Conservation (phyloP, 2,329 filamentous ascomycete species). For the Penicillium corylophilum region DNA sequence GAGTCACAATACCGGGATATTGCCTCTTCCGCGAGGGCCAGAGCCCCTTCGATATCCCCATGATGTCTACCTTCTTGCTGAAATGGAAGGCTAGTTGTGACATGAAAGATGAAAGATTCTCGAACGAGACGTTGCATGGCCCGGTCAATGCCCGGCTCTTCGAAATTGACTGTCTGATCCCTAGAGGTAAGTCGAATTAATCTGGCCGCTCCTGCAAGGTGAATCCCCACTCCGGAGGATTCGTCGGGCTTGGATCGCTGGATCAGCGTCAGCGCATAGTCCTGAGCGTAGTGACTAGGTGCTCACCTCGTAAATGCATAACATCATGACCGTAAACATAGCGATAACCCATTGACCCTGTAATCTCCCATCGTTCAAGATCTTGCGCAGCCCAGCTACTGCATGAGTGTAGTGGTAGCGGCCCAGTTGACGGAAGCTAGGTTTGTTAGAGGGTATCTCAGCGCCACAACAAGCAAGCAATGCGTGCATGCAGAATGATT, state of each 20-base stretch:
- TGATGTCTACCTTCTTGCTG: conserved; percentile 6
- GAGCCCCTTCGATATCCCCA: conserved; percentile 17
- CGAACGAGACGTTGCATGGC: conserved; percentile 18
- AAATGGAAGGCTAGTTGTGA: conserved; percentile 27
- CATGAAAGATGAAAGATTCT: conserved; percentile 30
- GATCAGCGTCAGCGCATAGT: too few relatives aligned
- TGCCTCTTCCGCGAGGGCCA: conserved; percentile 14
- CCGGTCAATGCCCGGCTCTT: background rate
- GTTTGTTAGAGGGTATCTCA: conserved; percentile 15
- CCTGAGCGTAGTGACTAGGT: too few relatives aligned
- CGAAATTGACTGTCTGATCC: background rate
- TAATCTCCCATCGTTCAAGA: background rate
- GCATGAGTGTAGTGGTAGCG: conserved; percentile 19
- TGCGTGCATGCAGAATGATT: conserved; percentile 24
- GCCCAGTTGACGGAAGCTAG: conserved; percentile 9
- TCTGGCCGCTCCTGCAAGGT: conserved; percentile 23
- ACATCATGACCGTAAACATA: conserved; percentile 18
- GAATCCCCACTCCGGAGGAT: conserved; percentile 20
- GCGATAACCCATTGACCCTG: conserved; percentile 7
- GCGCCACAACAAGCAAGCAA: conserved; percentile 24
- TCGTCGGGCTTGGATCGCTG: conserved; percentile 19
- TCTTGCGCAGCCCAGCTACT: conserved; percentile 9
- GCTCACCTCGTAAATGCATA: conserved; percentile 28
- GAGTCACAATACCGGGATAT: conserved; percentile 7
- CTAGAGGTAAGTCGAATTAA: conserved; percentile 16